Conservation (phyloP, 2,329 filamentous ascomycete genomes). For the Aspergillus niger region DNA sequence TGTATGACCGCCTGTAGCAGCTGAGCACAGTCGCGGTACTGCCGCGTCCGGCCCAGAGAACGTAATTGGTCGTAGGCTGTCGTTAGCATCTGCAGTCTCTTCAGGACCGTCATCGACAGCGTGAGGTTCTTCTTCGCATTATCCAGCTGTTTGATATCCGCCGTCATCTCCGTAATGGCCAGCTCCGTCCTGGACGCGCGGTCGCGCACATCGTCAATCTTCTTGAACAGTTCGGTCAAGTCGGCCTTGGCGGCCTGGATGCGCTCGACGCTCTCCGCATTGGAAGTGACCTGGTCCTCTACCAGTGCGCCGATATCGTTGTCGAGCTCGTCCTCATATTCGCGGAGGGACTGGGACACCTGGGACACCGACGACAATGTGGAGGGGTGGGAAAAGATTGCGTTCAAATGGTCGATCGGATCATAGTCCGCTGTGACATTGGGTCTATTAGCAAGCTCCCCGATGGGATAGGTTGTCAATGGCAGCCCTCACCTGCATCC, state of each 20-base stretch:
- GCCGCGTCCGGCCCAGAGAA: conserved; percentile 76
- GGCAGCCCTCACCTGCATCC: conserved; percentile 45
- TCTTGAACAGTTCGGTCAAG: conserved; percentile 84
- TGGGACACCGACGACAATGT: conserved; percentile 74
- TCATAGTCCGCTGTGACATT: conserved; percentile 73
- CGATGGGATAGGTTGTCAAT: not conserved
- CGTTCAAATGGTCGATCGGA: conserved; percentile 88
- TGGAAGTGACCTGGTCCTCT: conserved; percentile 76
- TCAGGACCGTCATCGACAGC: conserved; percentile 95
- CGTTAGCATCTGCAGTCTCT: conserved; percentile 96
- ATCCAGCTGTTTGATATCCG: conserved; percentile 96
- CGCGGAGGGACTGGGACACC: conserved; percentile 72
- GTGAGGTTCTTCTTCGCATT: conserved; percentile 96
- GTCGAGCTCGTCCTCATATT: conserved; percentile 80
- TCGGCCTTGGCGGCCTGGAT: conserved; percentile 91
- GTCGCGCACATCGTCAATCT: conserved; percentile 89
- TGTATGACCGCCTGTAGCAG: conserved; percentile 93
- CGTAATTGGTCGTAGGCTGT: conserved; percentile 97
- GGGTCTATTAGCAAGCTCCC: conserved; percentile 8
- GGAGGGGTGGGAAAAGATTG: conserved; percentile 87
- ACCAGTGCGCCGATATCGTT: conserved; percentile 72
- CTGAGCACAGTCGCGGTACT: conserved; percentile 93
- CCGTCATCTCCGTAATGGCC: conserved; percentile 97
- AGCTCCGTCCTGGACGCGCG: conserved; percentile 90
- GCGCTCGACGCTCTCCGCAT: conserved; percentile 82